These are phyloP conservation scores for Setaria viridis DNA, from an alignment of 202 grass and related monocot species.

Conservation along the genomic window DNA sequence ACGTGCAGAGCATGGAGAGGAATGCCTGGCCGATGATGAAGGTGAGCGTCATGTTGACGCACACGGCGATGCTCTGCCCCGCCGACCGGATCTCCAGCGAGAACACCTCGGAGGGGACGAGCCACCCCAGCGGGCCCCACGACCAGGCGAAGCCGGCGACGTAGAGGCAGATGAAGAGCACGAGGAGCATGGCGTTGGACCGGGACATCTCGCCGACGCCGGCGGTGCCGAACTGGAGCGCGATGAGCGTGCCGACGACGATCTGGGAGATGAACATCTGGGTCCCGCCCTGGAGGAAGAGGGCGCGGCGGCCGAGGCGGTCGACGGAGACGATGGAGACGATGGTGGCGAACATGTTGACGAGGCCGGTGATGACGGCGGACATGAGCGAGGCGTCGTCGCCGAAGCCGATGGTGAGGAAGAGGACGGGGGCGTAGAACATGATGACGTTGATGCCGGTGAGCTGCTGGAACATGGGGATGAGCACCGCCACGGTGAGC, in stretches of 20 bases:
- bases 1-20: constrained; percentile 71
- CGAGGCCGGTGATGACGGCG: constrained; percentile 69
- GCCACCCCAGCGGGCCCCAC: constrained; percentile 73
- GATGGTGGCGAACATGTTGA: constrained; percentile 70
- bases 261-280: constrained; percentile 79
- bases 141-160: constrained; percentile 83
- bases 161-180: constrained; percentile 76
- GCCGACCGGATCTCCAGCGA: constrained; percentile 78
- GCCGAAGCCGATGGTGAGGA: constrained; percentile 75
- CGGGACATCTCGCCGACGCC: constrained; percentile 57
- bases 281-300: constrained; percentile 74
- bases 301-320: constrained; percentile 43
- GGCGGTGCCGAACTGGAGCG: constrained; percentile 58
- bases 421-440: constrained; percentile 80
- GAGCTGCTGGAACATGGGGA: constrained; percentile 81
- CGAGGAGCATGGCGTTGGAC: constrained; percentile 50
- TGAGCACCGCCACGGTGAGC: constrained; percentile 56
- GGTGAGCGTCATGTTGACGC: constrained; percentile 79
- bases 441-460: constrained; percentile 88
- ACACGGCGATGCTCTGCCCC: constrained; percentile 74
- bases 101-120: constrained; percentile 79
- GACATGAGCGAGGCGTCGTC: constrained; percentile 75
- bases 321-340: constrained; percentile 65
- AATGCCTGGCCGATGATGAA: constrained; percentile 80
- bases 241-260: constrained; percentile 65